phyloP scores from a whole-genome alignment of 805 yeast genomes.

The Starmerella geochares region DNA sequence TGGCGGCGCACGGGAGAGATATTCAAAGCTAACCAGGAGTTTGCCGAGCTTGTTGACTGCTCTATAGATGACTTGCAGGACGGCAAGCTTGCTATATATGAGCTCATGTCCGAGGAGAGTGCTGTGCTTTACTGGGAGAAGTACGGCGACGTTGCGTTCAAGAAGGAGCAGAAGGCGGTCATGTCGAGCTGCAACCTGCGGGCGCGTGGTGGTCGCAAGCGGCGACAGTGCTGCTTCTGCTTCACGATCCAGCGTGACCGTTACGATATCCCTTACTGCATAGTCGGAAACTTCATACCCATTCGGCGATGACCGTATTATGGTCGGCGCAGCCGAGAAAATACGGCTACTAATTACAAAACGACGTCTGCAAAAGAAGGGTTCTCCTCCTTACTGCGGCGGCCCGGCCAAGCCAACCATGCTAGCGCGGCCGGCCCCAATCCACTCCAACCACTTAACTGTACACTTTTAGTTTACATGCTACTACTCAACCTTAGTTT shows the following conservation, averaged over 20 bases:
- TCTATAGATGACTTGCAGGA: conserved; percentile 7
- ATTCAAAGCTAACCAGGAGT: conserved; percentile 2
- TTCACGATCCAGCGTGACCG: conserved; percentile 7
- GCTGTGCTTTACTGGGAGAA: conserved; percentile 7
- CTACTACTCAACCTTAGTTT: too few species aligned
- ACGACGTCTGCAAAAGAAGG: too few species aligned
- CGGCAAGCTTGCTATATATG: conserved; percentile 5
- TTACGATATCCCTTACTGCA: conserved; percentile 4
- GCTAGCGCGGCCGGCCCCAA: too few species aligned
- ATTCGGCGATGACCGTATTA: not conserved
- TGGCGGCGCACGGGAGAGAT: conserved; percentile 8
- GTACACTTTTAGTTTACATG: not conserved
- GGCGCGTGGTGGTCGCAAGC: conserved; percentile 2
- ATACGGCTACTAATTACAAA: too few species aligned
- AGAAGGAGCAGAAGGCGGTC: conserved; percentile 3
- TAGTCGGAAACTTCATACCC: conserved; percentile 4
- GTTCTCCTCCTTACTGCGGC: too few species aligned
- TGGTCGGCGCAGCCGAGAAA: not conserved
- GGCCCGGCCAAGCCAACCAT: too few species aligned
- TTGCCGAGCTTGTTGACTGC: conserved; percentile 3
- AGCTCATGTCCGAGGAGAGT: conserved; percentile 5
- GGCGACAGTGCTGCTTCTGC: conserved; percentile 6
- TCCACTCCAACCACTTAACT: not conserved
- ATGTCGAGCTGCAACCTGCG: conserved; percentile 5
- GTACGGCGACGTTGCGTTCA: conserved; percentile 5